A percentile compares a stretch with the other conserved stretches of the same genome.
Conservation (phyloP, 352 stramenopile genomes). For the Aphanomyces cochlioides region DNA sequence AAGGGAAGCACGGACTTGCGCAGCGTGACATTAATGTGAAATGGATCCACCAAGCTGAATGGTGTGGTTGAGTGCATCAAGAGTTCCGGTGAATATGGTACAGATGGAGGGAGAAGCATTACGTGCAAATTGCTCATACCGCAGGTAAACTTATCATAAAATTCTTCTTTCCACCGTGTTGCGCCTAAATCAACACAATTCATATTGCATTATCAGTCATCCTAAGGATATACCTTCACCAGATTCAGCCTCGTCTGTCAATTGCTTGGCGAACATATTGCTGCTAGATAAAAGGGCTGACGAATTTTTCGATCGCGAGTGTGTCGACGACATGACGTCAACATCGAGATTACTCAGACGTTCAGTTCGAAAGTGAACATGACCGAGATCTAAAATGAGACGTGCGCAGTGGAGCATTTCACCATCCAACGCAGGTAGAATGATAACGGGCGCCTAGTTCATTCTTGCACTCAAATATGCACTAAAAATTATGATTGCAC, state of each 20-base stretch:
- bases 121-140: constrained; percentile 81
- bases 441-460: constrained; percentile 63
- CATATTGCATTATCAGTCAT: not conserved
- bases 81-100: constrained; percentile 45
- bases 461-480: not conserved
- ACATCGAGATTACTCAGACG: constrained; percentile 73
- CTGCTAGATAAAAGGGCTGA: constrained; percentile 34
- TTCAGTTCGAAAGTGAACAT: constrained; percentile 81
- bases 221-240: constrained; percentile 42
- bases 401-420: constrained; percentile 67
- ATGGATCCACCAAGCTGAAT: constrained; percentile 79
- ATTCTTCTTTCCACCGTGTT: constrained; percentile 87
- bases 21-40: constrained; percentile 84
- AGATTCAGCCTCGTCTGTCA: constrained; percentile 82
- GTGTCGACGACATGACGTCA: constrained; percentile 30
- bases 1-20: constrained; percentile 80
- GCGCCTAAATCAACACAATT: constrained; percentile 33
- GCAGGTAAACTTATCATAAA: constrained; percentile 88
- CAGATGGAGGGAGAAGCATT: constrained; percentile 59
- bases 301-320: not conserved
- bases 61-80: constrained; percentile 38
- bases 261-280: constrained; percentile 78
- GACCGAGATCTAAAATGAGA: constrained; percentile 75
- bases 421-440: constrained; percentile 76
- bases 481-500: constrained; percentile 4